Base-by-base conservation (phyloP, 371 early-diverging fungal genomes). In the Rhizopus arrhizus region DNA sequence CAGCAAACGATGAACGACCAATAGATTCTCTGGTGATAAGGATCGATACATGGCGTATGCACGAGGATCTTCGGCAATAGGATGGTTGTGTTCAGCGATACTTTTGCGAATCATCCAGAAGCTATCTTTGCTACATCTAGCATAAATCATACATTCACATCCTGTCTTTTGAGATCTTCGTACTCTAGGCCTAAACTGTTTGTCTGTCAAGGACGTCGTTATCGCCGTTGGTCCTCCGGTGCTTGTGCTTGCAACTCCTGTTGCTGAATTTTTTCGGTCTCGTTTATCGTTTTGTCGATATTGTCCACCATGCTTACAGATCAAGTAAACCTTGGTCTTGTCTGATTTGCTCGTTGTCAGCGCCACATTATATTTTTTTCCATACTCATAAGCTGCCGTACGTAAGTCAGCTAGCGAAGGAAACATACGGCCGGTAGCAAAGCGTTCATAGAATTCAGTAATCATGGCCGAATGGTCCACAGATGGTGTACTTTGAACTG, bases 261-360 rank as follows among this genome's bases (percentile, higher is more conserved):
- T 5, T 13, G 8, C 40, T 38, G 40, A 11, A 8, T 38, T 38
- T 13, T 38, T 15, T 48, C 28, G 22, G 8, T 29, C 36, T 11
- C 22, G 32, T 40, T 68, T 68, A n/a, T 22, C 33, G 15, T 56
- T 59, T 34, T 56, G 55, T 13, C 68, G 55, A 43, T 68, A 63
- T 12, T 63, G 52, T 3, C 68, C 68, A n/a, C 63, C 68, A 31
- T 68, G 68, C 16, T 68, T 68, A 46, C 68, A 68, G 31, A 62
- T 59, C 34, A 68, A n/a, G 29, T 68, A 63, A 2, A 68, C 46
- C n/a, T 63, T 68, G 13, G 63, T 56, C 32, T 68, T 63, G 31
- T 68, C 63, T 34, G 63, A 63, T 11, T 68, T 68, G 28, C 63
- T 68, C 12, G 60, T 63, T 0, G 63, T 68, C 8, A 68, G 15